A percentile compares a stretch with the other conserved stretches of the same genome.
These are phyloP conservation scores for Lactuca saligna DNA, from an alignment of 129 eudicot genomes.

Conservation along the genomic window DNA sequence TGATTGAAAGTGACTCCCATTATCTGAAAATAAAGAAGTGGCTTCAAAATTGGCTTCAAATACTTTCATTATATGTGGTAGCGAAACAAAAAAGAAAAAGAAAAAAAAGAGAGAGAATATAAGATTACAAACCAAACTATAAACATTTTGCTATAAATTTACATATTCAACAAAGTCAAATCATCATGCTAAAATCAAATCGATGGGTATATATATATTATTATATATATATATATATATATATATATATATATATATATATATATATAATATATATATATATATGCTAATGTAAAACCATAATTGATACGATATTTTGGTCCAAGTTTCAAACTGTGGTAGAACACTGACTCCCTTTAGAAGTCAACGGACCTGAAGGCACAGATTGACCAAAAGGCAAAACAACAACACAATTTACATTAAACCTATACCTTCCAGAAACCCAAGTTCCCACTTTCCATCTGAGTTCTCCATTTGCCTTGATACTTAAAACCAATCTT, in stretches of 20 bases:
- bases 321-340: constrained; percentile 40
- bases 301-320: constrained; percentile 6
- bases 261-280: too few relatives aligned
- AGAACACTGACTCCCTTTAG: constrained; percentile 63
- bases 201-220: too few relatives aligned
- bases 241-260: too few relatives aligned
- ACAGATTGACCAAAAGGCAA: constrained; percentile 56
- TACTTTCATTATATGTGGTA: constrained; percentile 19
- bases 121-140: constrained; percentile 24
- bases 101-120: constrained; percentile 2
- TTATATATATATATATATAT: too few relatives aligned
- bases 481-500: constrained; percentile 47
- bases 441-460: constrained; percentile 89
- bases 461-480: constrained; percentile 60
- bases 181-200: constrained; percentile 3
- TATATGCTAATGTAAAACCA: not conserved
- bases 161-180: constrained; percentile 24
- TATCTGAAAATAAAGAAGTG: constrained; percentile 10
- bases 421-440: constrained; percentile 61
- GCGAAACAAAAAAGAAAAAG: constrained; percentile 6
- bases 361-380: constrained; percentile 57
- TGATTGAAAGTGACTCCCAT: constrained; percentile 38
- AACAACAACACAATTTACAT: constrained; percentile 61
- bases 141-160: constrained; percentile 8
- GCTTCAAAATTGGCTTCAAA: constrained; percentile 16